These are phyloP conservation scores for Alternaria sp. DNA, from an alignment of 2,329 filamentous ascomycete genomes.

Conservation along the genomic window DNA sequence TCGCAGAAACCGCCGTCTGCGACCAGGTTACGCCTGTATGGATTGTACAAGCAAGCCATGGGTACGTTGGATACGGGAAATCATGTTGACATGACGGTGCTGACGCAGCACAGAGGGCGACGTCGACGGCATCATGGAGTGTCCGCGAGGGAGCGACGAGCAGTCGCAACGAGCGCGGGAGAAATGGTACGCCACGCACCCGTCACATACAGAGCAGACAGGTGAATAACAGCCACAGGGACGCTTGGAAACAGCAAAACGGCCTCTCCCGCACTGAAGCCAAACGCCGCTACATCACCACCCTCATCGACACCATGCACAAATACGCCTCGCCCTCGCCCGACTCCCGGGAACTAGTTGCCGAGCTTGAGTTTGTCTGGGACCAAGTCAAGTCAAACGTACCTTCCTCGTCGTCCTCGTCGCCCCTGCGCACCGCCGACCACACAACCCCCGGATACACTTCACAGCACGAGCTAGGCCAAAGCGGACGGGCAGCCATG, in stretches of 20 bases:
- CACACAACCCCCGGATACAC: conserved; percentile 40
- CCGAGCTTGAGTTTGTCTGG: conserved; percentile 99
- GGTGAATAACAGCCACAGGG: conserved; percentile 59
- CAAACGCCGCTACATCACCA: conserved; percentile 92
- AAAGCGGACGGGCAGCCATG: conserved; percentile 51
- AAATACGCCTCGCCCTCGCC: conserved; percentile 85
- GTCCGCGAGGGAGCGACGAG: conserved; percentile 66
- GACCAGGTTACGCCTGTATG: conserved; percentile 92
- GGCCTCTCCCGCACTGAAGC: conserved; percentile 87
- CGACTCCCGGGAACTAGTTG: conserved; percentile 85
- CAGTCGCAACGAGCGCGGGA: conserved; percentile 64
- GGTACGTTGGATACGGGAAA: conserved; percentile 51
- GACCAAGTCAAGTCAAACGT: conserved; percentile 93
- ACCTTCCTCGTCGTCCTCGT: conserved; percentile 65
- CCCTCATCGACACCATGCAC: conserved; percentile 96
- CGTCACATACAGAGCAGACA: background rate
- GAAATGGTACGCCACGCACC: conserved; percentile 72
- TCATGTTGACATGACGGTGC: conserved; percentile 1
- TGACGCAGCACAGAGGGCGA: conserved; percentile 73
- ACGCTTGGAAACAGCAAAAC: conserved; percentile 92
- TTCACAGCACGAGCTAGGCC: conserved; percentile 45
- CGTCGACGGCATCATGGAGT: conserved; percentile 91
- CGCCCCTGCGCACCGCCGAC: conserved; percentile 48
- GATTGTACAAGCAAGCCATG: conserved; percentile 99
- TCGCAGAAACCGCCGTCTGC: conserved; percentile 84